Conservation (phyloP, 768 basidiomycete genomes). For the Mycena epipterygia region DNA sequence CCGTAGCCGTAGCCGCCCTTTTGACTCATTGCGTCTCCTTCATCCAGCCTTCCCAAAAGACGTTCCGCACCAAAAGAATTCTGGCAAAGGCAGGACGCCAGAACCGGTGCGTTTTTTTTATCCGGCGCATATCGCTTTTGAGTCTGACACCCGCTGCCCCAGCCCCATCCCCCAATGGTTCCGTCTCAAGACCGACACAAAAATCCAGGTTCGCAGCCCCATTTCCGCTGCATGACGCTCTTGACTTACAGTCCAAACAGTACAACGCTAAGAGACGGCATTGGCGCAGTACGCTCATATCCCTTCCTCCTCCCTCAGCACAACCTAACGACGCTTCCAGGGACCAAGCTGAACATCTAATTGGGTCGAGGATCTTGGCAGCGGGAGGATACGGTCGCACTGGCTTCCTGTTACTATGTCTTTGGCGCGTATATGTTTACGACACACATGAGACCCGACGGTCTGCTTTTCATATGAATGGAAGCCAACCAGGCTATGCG, state of each 20-base stretch:
- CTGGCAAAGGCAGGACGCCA: slow-evolving; percentile 96
- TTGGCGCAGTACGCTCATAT: slow-evolving; percentile 71
- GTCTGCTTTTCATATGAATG: background rate
- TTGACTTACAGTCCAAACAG: slow-evolving; percentile 49
- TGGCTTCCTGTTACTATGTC: slow-evolving; percentile 22
- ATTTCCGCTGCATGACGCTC: background rate
- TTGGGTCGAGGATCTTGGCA: background rate
- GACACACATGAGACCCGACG: slow-evolving; percentile 10
- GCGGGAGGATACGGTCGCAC: background rate
- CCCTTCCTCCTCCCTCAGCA: background rate
- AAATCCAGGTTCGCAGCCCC: slow-evolving; percentile 80
- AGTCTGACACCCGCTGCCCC: background rate
- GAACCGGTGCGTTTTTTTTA: slow-evolving; percentile 79
- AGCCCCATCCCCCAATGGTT: slow-evolving; percentile 99
- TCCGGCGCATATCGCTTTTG: background rate
- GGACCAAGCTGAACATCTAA: slow-evolving; percentile 99
- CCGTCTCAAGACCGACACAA: slow-evolving; percentile 95
- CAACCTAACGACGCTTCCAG: slow-evolving; percentile 42
- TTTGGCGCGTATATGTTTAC: slow-evolving; percentile 33
- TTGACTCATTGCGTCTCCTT: slow-evolving; percentile 25
- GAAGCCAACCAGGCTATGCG: too few species aligned
- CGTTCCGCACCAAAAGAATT: slow-evolving; percentile 96
- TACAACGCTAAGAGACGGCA: slow-evolving; percentile 98
- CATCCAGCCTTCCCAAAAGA: slow-evolving; percentile 97
- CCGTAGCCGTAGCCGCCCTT: background rate